A percentile compares a stretch with the other conserved stretches of the same genome.
Conservation (phyloP, 495 filamentous ascomycete genomes). For the Oidiodendron maius region DNA sequence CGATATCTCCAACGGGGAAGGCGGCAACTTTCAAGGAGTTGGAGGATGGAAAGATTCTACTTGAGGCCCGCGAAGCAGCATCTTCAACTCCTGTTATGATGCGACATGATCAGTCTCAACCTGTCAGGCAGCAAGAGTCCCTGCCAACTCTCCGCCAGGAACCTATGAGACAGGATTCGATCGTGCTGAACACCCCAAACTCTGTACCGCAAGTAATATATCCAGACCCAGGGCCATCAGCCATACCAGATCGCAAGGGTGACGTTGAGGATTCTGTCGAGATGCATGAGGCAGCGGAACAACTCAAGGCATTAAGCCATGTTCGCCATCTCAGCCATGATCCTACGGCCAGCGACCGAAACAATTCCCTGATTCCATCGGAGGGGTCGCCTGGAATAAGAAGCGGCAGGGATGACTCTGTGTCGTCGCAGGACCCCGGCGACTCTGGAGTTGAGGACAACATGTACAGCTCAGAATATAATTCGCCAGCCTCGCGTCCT, state of each 20-base stretch:
- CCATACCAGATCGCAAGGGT: conserved; percentile 29
- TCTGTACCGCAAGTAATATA: conserved; percentile 14
- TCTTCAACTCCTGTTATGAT: conserved; percentile 20
- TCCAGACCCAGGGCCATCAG: conserved; percentile 12
- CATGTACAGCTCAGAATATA: conserved; percentile 30
- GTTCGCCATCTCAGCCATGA: conserved; percentile 43
- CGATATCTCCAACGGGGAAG: conserved; percentile 25
- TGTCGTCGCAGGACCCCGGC: conserved; percentile 31
- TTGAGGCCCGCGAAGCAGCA: conserved; percentile 31
- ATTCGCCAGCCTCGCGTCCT: conserved; percentile 35
- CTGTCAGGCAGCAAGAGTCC: conserved; percentile 9
- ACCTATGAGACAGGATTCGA: conserved; percentile 6
- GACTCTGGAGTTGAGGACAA: conserved; percentile 34
- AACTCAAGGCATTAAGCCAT: conserved; percentile 52
- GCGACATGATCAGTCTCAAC: conserved; percentile 14
- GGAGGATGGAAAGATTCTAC: conserved; percentile 42
- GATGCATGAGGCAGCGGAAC: conserved; percentile 54
- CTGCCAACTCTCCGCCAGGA: conserved; percentile 2
- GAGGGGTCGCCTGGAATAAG: conserved; percentile 29
- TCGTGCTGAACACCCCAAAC: conserved; percentile 10
- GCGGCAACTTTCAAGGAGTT: conserved; percentile 35
- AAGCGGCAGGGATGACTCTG: conserved; percentile 33
- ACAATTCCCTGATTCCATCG: conserved; percentile 21
- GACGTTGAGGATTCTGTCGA: conserved; percentile 51
- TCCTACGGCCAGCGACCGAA: conserved; percentile 17